Conservation (phyloP, 2,329 filamentous ascomycete genomes). For the Curvularia lunata region DNA sequence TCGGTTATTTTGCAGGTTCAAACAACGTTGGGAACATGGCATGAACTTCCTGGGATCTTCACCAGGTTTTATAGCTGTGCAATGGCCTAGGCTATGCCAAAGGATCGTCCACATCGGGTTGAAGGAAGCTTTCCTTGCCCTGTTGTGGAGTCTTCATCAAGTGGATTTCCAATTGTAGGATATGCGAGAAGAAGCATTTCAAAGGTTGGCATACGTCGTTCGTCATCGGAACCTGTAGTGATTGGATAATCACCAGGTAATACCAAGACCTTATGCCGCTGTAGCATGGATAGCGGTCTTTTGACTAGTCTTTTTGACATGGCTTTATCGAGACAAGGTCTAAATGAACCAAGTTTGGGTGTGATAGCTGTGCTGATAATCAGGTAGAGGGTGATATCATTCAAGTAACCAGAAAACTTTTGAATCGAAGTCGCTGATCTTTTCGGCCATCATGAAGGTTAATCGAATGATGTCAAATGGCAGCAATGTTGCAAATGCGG, state of each 20-base stretch:
- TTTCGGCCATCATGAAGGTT: not conserved
- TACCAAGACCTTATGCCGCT: constrained; percentile 3
- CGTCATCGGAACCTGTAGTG: not conserved
- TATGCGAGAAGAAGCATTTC: not conserved
- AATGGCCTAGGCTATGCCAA: not conserved
- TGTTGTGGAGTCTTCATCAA: not conserved
- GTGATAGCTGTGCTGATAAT: not conserved
- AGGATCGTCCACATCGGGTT: not conserved
- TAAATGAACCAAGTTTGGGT: not conserved
- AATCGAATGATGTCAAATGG: constrained; percentile 9
- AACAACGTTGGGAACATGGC: not conserved
- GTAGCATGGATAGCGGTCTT: not conserved
- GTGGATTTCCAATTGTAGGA: not conserved
- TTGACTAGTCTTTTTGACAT: constrained; percentile 5
- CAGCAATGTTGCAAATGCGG: constrained; percentile 10
- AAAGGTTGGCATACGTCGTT: constrained; percentile 14
- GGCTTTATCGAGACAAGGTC: not conserved
- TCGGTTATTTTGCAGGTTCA: not conserved
- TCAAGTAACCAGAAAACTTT: not conserved
- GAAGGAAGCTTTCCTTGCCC: not conserved
- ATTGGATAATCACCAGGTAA: too few species aligned
- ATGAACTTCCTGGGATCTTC: not conserved
- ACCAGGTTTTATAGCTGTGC: constrained; percentile 4
- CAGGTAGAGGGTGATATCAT: not conserved
- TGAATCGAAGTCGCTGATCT: not conserved